Evolutionary conservation across 495 filamentous ascomycete species (phyloP).

Genomic region (Aspergillus ostianus): DNA sequence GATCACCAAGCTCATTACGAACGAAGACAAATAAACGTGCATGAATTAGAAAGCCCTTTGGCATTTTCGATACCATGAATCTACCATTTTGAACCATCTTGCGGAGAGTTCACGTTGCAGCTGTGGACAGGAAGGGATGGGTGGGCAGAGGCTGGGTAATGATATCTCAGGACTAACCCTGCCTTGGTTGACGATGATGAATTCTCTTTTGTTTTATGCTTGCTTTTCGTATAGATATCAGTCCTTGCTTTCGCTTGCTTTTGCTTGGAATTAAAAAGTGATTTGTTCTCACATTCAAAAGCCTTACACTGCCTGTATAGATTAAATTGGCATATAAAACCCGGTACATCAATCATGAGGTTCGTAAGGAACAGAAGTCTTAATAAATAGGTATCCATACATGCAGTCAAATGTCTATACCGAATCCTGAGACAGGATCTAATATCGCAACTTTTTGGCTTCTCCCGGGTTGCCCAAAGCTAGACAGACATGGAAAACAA

Average conservation of each 20-base stretch:
- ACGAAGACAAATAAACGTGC: conserved; percentile 26
- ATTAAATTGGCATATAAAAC: too few species aligned
- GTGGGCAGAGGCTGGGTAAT: conserved; percentile 24
- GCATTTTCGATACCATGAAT: conserved; percentile 1
- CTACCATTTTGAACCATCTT: conserved; percentile 3
- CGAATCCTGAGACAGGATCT: conserved; percentile 1
- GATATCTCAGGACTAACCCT: conserved; percentile 24
- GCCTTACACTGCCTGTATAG: too few species aligned
- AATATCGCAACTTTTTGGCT: too few species aligned
- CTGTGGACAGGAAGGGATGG: conserved; percentile 21
- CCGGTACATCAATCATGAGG: conserved; percentile 1
- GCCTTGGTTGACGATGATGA: conserved; percentile 44
- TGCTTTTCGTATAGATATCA: conserved; percentile 14
- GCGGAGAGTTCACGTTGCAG: conserved; percentile 2
- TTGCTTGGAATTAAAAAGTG: conserved; percentile 24
- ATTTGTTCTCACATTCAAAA: conserved; percentile 6
- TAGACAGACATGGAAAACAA: not conserved
- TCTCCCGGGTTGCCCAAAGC: too few species aligned
- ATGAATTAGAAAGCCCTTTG: conserved; percentile 14
- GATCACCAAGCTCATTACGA: conserved; percentile 77
- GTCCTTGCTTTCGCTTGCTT: conserved; percentile 12
- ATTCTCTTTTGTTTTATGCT: conserved; percentile 27
- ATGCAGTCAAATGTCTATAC: conserved; percentile 9
- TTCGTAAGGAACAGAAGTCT: not conserved
- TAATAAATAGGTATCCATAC: not conserved